A percentile compares a stretch with the other conserved stretches of the same genome.
phyloP scores from a whole-genome alignment of 495 filamentous ascomycete species.

The Annulohypoxylon nitens region DNA sequence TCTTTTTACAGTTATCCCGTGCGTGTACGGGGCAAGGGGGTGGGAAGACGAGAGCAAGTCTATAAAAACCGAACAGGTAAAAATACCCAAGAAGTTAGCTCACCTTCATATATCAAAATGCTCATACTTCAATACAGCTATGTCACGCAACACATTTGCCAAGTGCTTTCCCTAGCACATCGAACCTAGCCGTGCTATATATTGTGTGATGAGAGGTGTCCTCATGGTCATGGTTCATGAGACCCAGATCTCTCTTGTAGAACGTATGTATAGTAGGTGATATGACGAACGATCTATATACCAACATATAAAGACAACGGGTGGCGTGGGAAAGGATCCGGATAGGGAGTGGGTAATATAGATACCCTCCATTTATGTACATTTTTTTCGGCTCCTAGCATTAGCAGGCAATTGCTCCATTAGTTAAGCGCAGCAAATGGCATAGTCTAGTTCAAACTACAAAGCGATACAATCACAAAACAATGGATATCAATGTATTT shows the following conservation, averaged over 20 bases:
- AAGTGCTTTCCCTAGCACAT: constrained; percentile 1
- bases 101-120: constrained; percentile 29
- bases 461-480: neutral
- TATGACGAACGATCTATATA: neutral
- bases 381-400: neutral
- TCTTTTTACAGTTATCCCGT: neutral
- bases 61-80: constrained; percentile 40
- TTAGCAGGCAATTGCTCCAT: neutral
- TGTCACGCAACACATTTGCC: neutral
- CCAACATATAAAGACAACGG: neutral
- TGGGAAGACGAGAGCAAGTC: constrained; percentile 2
- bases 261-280: neutral
- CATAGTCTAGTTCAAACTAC: neutral
- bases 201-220: neutral
- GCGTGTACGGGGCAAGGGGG: neutral
- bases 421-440: neutral
- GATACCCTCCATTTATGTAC: neutral
- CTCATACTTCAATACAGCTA: constrained; percentile 48
- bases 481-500: neutral
- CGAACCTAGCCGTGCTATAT: constrained; percentile 16
- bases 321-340: neutral
- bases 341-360: neutral
- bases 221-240: neutral
- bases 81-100: constrained; percentile 41
- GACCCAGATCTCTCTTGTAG: constrained; percentile 1